A percentile compares a stretch with the other conserved stretches of the same genome.
Evolutionary conservation across 345 rosid species (phyloP).

Genomic region (Populus nigra): DNA sequence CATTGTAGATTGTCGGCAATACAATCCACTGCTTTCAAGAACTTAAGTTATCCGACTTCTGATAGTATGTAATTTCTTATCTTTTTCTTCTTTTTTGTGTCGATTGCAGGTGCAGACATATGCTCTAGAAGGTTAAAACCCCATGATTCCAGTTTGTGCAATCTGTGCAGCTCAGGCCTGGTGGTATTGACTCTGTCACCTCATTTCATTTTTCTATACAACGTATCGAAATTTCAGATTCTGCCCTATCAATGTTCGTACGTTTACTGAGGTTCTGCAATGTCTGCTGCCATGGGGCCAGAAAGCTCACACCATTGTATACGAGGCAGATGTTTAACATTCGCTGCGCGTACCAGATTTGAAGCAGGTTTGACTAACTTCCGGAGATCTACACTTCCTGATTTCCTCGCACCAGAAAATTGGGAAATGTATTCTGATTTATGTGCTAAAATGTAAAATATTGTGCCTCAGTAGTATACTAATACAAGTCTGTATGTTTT

Average conservation of each 20-base stretch:
- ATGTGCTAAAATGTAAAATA: conserved; percentile 19
- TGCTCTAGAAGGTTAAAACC: conserved; percentile 15
- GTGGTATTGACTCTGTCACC: background rate
- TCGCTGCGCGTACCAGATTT: background rate
- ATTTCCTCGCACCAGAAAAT: background rate
- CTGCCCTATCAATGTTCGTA: background rate
- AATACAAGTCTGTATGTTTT: conserved; percentile 6
- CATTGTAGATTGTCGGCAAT: background rate
- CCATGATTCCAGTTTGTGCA: background rate
- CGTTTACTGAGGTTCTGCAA: background rate
- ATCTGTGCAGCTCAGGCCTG: background rate
- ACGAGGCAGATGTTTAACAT: conserved; percentile 1
- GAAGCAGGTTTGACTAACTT: conserved; percentile 20
- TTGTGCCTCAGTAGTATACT: background rate
- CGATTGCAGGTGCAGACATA: conserved; percentile 23
- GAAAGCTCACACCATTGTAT: background rate
- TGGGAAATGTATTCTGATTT: conserved; percentile 6
- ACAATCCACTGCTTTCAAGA: background rate
- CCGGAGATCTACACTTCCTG: conserved; percentile 4
- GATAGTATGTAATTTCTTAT: background rate
- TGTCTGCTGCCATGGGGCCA: background rate
- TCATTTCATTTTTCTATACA: background rate
- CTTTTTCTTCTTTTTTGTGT: background rate
- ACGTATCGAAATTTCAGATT: background rate
- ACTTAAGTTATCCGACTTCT: background rate